Base-by-base conservation (phyloP, 1,139 yeast genomes). In the Yamadazyma epiphylla region DNA sequence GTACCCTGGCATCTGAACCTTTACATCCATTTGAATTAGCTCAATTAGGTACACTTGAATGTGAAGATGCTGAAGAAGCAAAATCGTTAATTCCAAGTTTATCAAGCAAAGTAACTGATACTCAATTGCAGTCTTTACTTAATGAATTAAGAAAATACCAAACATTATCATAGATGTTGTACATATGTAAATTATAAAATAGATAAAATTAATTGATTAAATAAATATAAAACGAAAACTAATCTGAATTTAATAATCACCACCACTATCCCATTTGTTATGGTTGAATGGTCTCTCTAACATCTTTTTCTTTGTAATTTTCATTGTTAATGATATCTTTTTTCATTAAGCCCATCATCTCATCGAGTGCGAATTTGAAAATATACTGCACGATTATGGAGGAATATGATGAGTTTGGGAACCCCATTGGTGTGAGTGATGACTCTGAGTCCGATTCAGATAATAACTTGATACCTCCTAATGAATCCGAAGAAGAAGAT, bases 61-160 rank as follows among this genome's bases (percentile, higher is more conserved):
- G 96, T 59, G 98, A 91, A 53, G 97, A 91, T 45, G 89, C 95
- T 5, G 98, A 91, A 51, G 99, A 91, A 64, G 97, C 97, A 19
- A 86, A 88, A 59, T 86, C 96, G 16, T 69, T 91, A 50, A 82
- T 91, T 39, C 96, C 99, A 27, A 83, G 95, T 58, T 69, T 91
- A 50, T 71, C 77, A 13, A 74, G 70, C 41, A 89, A 89, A 56
- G 88, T 86, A 28, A 74, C 86, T 5, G 95, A 88, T 45, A 85
- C 84, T 28, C 96, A 89, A 51, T 65, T 91, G 38, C 95, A 88
- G 56, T 80, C 86, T 30, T 72, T 89, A 37, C 70, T 91, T 46
- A 94, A 89, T 47, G 96, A 89, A 62, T 70, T 87, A 51, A 77
- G 88, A 43, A 79, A 84, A 57, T 70, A 68, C 45, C 74, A 68